Evolutionary conservation across 2,329 filamentous ascomycete species (phyloP), one percentile per base, ranked within the genome.

Genomic region (Xylariaceae sp.): DNA sequence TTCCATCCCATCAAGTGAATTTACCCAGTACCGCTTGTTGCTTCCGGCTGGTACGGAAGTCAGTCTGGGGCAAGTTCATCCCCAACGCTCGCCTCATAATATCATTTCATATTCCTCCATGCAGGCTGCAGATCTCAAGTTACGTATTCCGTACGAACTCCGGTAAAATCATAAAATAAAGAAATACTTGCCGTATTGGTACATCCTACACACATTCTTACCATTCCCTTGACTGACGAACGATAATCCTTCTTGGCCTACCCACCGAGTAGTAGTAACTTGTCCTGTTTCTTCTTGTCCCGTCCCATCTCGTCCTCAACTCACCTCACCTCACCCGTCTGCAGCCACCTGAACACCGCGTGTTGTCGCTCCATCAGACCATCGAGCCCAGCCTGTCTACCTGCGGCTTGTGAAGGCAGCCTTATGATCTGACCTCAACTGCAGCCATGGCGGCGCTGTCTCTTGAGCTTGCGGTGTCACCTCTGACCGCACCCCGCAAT

Each of bases 361-460:
- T 59, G 56, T 35, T 55, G 34, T 48, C 51, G 2, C 23, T 57
- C 57, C 51, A 54, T 42, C 13, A 55, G 37, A 45, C 15, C 44
- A 35, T 62, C 56, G 55, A 64, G 57, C 50, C 60, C 23, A 45
- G 53, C 61, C 68, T 54, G 69, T 56, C 35, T 47, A 37, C 34
- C 15, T 58, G 65, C 72, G 71, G 60, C 68, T 71, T 69, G 69
- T 71, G 68, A 66, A 65, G 65, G 68, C 72, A 71, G 69, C 70
- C 70, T 68, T 67, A 65, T 62, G 68, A 70, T 65, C 67, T 73
- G 63, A 67, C 68, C 57, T 68, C 71, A 57, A 64, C 59, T 56
- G 63, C 63, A 57, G 49, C 53, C 39, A 62, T 64, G 62, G 58
- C 64, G 53, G 59, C 61, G 59, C 62, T 60, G 52, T 39, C 51